These are phyloP conservation scores for Yarrowia deformans DNA, from an alignment of 805 yeast species.

Conservation along the genomic window DNA sequence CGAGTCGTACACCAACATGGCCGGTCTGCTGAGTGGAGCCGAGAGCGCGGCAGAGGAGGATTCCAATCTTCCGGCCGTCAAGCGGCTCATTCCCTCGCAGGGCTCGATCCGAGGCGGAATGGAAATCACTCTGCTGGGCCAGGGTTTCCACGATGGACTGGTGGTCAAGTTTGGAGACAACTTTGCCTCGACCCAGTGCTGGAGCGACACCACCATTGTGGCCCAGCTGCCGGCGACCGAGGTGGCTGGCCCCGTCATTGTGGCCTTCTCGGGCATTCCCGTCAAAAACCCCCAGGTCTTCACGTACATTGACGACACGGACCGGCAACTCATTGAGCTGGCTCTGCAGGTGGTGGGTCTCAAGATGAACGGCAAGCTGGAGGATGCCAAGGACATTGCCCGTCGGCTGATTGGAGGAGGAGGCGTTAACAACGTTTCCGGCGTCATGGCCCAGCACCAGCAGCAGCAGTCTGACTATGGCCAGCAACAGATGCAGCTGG, in stretches of 20 bases:
- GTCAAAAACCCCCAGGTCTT: slow-evolving; percentile 63
- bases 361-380: slow-evolving; percentile 94
- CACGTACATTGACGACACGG: slow-evolving; percentile 94
- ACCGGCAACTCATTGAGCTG: slow-evolving; percentile 89
- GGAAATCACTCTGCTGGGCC: slow-evolving; percentile 89
- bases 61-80: slow-evolving; percentile 61
- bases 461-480: not conserved
- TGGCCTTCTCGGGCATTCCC: slow-evolving; percentile 71
- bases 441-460: not conserved
- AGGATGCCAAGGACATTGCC: slow-evolving; percentile 94
- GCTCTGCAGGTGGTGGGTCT: slow-evolving; percentile 96
- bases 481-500: slow-evolving; percentile 47
- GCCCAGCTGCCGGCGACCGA: slow-evolving; percentile 93
- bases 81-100: slow-evolving; percentile 90
- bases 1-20: slow-evolving; percentile 18
- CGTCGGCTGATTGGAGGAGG: slow-evolving; percentile 79
- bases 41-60: slow-evolving; percentile 39
- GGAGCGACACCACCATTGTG: slow-evolving; percentile 94
- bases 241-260: slow-evolving; percentile 89
- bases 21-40: slow-evolving; percentile 28
- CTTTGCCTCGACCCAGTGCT: slow-evolving; percentile 80
- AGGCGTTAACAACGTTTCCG: slow-evolving; percentile 11
- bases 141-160: slow-evolving; percentile 83
- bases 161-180: slow-evolving; percentile 80
- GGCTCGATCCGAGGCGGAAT: slow-evolving; percentile 97